Base-by-base conservation (phyloP, 441 rosid genomes). In the Macaranga tanarius region DNA sequence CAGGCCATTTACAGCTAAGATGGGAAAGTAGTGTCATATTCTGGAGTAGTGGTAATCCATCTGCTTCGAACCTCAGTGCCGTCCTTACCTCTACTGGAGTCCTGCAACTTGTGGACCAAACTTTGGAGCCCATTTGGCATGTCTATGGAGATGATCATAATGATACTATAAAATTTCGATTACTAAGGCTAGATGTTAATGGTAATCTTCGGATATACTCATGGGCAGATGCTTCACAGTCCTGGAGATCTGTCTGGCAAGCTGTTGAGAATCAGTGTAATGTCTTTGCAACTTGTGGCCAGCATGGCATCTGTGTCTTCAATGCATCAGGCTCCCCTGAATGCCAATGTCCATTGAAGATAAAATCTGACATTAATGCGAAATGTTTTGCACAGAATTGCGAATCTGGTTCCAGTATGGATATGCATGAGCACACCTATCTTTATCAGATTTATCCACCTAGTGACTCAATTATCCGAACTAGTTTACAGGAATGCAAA, bases 161-260 rank as follows among this genome's bases (percentile, higher is more conserved):
- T 45, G 95, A 90, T 47, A 70, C 73, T 4, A 83, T 88, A 62
- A 79, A 77, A 19, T 92, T 86, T 64, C 79, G 98, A 79, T 83
- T 89, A 26, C 84, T 92, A 1, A 84, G 92, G 79, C 84, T 92
- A 38, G 96, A 92, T 71, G 67, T 72, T 6, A 96, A 92, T 71
- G 98, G 98, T 28, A 92, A 92, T 77, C 79, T 92, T 73, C 84
- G 98, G 71, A 76, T 92, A 80, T 90, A 90, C 77, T 90, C 98
- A 1, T 92, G 93, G 92, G 71, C 51, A 0, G 82, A 81, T 42
- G 87, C 15, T 71, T 83, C 79, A 17, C 12, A 67, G 77, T 69
- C 82, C 26, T 92, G 98, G 98, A 85, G 74, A 83, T 73, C 95
- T 7, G 96, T 87, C 68, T 92, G 96, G 98, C 95, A 90, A 81